These are phyloP conservation scores for Ambrosiella beaveri DNA, from an alignment of 2,329 filamentous ascomycete genomes.

Conservation along the genomic window DNA sequence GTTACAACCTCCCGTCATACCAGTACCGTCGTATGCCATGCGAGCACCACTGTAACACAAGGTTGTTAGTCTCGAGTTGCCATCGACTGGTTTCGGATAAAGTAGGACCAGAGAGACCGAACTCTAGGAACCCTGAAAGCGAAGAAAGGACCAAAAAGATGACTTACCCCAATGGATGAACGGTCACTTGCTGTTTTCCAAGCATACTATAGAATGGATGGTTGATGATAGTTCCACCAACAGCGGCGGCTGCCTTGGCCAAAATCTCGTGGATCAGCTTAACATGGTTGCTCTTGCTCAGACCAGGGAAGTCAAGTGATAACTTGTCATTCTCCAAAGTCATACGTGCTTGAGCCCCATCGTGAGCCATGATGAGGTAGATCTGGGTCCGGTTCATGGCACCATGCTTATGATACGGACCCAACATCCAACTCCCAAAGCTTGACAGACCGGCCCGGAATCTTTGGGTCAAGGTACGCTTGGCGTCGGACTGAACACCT, in stretches of 20 bases:
- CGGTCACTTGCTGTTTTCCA: constrained; percentile 41
- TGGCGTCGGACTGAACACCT: constrained; percentile 21
- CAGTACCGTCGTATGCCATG: constrained; percentile 43
- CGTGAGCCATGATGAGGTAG: constrained; percentile 51
- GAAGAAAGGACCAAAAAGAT: not conserved
- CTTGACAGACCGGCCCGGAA: constrained; percentile 31
- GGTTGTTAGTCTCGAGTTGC: not conserved
- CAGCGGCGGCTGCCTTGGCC: constrained; percentile 34
- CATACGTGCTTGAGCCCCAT: constrained; percentile 44
- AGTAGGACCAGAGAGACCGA: not conserved
- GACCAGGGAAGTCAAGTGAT: constrained; percentile 40
- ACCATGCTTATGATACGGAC: constrained; percentile 38
- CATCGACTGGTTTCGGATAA: no score
- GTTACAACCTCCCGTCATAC: constrained; percentile 39
- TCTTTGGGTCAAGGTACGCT: constrained; percentile 23
- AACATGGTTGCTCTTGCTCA: constrained; percentile 37
- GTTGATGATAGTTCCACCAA: constrained; percentile 42
- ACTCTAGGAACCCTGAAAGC: not conserved
- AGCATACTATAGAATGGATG: constrained; percentile 41
- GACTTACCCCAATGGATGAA: constrained; percentile 45
- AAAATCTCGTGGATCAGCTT: constrained; percentile 34
- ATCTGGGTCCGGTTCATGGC: constrained; percentile 43
- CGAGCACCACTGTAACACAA: constrained; percentile 34
- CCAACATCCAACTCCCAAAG: constrained; percentile 36
- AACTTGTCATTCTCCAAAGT: constrained; percentile 42